Evolutionary conservation across 345 rosid genomes (phyloP).

Genomic region (Viola odorata): DNA sequence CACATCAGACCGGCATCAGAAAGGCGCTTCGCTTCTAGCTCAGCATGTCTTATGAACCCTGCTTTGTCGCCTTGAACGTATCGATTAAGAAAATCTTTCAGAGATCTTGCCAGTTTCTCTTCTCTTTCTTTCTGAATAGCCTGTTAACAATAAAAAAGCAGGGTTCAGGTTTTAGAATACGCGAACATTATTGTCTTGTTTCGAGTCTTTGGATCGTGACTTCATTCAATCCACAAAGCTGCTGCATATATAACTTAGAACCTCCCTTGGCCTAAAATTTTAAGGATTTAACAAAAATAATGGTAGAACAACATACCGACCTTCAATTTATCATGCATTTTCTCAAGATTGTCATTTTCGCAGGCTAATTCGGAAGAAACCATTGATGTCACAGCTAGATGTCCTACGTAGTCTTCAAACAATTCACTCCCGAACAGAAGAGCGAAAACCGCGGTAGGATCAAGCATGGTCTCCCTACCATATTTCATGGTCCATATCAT

Average conservation of each 20-base stretch:
- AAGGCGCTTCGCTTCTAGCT: slow-evolving; percentile 55
- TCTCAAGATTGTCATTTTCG: slow-evolving; percentile 51
- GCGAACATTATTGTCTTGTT: no score
- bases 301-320: slow-evolving; percentile 24
- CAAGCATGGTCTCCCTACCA: slow-evolving; percentile 77
- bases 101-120: slow-evolving; percentile 53
- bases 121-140: slow-evolving; percentile 69
- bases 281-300: no score
- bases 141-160: slow-evolving; percentile 20
- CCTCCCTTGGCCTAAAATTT: no score
- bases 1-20: slow-evolving; percentile 42
- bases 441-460: slow-evolving; percentile 80
- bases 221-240: no score
- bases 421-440: slow-evolving; percentile 94
- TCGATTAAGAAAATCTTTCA: slow-evolving; percentile 45
- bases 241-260: no score
- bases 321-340: slow-evolving; percentile 66
- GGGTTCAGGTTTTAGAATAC: no score
- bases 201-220: no score
- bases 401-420: slow-evolving; percentile 91
- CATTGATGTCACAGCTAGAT: slow-evolving; percentile 81
- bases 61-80: slow-evolving; percentile 54
- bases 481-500: neutral
- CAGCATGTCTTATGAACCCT: slow-evolving; percentile 44
- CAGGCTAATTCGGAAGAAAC: slow-evolving; percentile 66